Conservation (phyloP, 345 rosid species). For the Excoecaria cochinchinensis region DNA sequence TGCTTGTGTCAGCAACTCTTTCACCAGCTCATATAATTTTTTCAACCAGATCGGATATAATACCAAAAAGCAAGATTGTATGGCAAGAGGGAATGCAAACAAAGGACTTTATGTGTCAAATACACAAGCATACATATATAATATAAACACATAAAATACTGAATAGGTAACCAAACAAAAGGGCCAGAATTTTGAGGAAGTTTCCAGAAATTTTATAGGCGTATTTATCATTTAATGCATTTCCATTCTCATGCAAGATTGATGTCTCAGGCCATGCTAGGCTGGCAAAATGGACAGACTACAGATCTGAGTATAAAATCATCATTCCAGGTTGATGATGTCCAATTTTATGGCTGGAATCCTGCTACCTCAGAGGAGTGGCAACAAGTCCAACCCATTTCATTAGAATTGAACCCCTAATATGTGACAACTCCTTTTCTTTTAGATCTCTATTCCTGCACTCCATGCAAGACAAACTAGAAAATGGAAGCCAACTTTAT, state of each 20-base stretch:
- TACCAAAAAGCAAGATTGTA: background rate
- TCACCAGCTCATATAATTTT: background rate
- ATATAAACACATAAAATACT: too few relatives aligned
- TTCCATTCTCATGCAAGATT: background rate
- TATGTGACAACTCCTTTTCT: background rate
- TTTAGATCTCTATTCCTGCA: background rate
- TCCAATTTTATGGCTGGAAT: background rate
- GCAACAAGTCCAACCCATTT: background rate
- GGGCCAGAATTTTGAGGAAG: background rate
- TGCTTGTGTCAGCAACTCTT: background rate
- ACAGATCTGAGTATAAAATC: background rate
- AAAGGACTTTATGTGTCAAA: too few relatives aligned
- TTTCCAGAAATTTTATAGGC: too few relatives aligned
- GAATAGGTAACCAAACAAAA: too few relatives aligned
- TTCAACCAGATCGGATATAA: background rate
- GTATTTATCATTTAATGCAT: background rate
- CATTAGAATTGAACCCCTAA: background rate
- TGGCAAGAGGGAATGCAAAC: background rate
- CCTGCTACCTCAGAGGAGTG: background rate
- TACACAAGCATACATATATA: background rate
- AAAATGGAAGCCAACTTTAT: too few relatives aligned
- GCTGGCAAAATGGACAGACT: background rate
- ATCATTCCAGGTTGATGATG: too few relatives aligned
- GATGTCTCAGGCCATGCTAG: background rate
- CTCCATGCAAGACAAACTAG: too few relatives aligned